Evolutionary conservation across 306 rosid genomes (phyloP), one percentile per base, ranked within the genome.

Genomic region (Amphicarpaea edgeworthii): DNA sequence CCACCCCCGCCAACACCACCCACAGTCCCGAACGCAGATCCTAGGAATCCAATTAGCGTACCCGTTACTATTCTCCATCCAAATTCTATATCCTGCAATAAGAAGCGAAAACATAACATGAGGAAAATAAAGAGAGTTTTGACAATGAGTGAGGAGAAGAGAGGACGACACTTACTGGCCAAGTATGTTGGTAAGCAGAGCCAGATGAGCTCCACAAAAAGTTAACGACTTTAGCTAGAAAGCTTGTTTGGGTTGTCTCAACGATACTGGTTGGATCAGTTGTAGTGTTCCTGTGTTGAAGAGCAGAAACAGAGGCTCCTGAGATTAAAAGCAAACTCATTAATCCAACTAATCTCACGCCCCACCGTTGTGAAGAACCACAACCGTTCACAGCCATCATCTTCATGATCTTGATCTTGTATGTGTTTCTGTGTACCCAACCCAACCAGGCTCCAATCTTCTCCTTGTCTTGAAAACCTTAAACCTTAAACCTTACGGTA

Each of bases 1-100:
- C 97, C 97, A 15, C 97, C 96, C 5, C 97, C 97, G 23, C 97
- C 97, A 42, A 92, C 91, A 6, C 97, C 97, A 20, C 97, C 97
- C 2, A 92, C 93, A 21, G 93, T 92, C n/a, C 96, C 96, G 24
- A 88, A 92, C 7, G 96, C 90, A 2, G 90, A 87, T 68, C 96
- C 97, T 34, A 80, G 55, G 64, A 92, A 90, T 37, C 96, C 97
- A 75, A 92, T 63, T 57, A 87, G 3, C 2, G 81, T 64, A 6
- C 93, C 96, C 43, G 81, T 59, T 12, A 92, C 41, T 51, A 88
- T 89, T 80, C 78, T 72, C 97, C 96, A 92, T 16, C 88, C 93
- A 61, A 92, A 86, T 43, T 83, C n/a, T 81, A 92, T 82, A 12
- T 83, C 90, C 97, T 92, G 85, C 41, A 72, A n/a, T n/a, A n/a